Evolutionary conservation across 192 early-diverging fungal species (phyloP).

Genomic region (Chytriomyces confervae): DNA sequence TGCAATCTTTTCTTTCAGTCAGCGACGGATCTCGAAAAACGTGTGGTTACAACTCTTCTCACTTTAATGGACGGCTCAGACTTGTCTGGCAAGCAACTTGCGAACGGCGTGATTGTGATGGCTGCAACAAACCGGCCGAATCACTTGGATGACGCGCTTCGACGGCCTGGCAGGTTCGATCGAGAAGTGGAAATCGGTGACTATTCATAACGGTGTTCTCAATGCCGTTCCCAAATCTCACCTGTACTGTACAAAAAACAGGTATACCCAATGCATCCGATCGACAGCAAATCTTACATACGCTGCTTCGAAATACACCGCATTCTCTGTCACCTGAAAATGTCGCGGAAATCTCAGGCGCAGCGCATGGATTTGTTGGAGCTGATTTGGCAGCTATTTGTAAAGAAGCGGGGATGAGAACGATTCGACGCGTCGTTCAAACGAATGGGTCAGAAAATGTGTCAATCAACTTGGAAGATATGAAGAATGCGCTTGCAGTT

Average conservation of each 20-base stretch:
- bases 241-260: constrained; percentile 26
- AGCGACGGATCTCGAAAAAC: constrained; percentile 83
- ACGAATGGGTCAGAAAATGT: constrained; percentile 37
- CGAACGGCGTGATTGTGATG: constrained; percentile 74
- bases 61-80: constrained; percentile 89
- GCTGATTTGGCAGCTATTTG: constrained; percentile 90
- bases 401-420: constrained; percentile 84
- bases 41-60: constrained; percentile 91
- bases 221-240: neutral
- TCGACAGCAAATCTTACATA: constrained; percentile 75
- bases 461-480: constrained; percentile 59
- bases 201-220: neutral
- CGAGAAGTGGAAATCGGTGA: constrained; percentile 91
- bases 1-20: constrained; percentile 32
- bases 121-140: constrained; percentile 94
- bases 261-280: constrained; percentile 76
- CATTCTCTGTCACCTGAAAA: constrained; percentile 67
- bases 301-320: constrained; percentile 71
- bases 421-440: constrained; percentile 58
- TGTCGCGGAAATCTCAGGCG: constrained; percentile 62
- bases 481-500: constrained; percentile 45
- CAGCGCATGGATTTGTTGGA: constrained; percentile 95
- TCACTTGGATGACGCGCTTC: constrained; percentile 84
- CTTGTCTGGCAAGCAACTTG: neutral
- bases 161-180: constrained; percentile 94